Evolutionary conservation across 768 basidiomycete genomes (phyloP), one percentile per base, ranked within the genome.

Genomic region (Naganishia randhawae): DNA sequence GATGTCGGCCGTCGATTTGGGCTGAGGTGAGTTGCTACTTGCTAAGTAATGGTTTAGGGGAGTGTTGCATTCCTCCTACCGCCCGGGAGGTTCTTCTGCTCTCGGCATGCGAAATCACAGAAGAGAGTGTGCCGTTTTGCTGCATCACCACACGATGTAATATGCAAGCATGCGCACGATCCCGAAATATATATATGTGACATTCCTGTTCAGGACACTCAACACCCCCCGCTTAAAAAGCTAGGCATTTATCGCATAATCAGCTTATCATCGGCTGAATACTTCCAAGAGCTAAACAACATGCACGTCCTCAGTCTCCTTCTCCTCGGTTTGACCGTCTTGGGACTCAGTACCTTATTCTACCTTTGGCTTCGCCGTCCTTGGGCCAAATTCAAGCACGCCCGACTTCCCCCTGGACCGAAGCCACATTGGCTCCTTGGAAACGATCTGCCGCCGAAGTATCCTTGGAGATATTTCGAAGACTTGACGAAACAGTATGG

Each of bases 321-420:
- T 37, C 39, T 41, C 3, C 37, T 29, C 25, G 57, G 31, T 22
- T 31, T 61, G 3, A 22, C 19, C 45, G 45, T 48, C 45, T 17
- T 11, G 7, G 11, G 19, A 48, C 45, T 22, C 45, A 48, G 1
- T 22, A 13, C 45, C 37, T 41, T 55, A 2, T 33, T 61, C n/a
- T 61, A 41, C 27, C 11, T 61, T 19, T 61, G 57, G 57, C 35
- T 61, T 14, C 41, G 13, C 29, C 57, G 57, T 25, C 57, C 57
- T 29, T 61, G 39, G 10, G 57, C 57, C 29, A 35, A 61, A 19
- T n/a, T 39, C 2, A 39, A 61, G 37, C 27, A 25, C 17, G 57
- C 57, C n/a, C 57, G 37, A 61, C 57, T 61, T 9, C 57, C 57
- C 10, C 57, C 57, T 41, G 57, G 57, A 41, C 57, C 57, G 57